These are phyloP conservation scores for Ajuga chamaepitys DNA, from an alignment of 257 asterid species.

Conservation along the genomic window DNA sequence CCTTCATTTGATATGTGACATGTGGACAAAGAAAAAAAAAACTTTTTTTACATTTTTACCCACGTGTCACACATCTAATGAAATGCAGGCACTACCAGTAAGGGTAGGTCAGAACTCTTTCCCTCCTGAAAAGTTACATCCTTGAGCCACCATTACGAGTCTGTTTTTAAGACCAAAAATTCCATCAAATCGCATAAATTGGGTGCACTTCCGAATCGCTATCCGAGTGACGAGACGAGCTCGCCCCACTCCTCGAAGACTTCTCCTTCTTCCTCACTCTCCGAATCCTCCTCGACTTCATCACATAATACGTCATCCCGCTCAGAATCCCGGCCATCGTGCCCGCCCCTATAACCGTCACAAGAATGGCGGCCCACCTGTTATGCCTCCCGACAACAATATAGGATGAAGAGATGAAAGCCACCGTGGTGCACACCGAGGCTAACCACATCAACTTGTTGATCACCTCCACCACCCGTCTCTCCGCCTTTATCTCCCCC, in stretches of 20 bases:
- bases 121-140: too few relatives aligned
- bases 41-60: too few relatives aligned
- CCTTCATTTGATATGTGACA: too few relatives aligned
- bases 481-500: conserved; percentile 64
- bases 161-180: not conserved
- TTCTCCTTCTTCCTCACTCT: conserved; percentile 60
- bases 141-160: not conserved
- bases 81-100: too few relatives aligned
- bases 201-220: conserved; percentile 57
- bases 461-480: conserved; percentile 59
- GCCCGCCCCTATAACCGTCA: conserved; percentile 43
- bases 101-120: too few relatives aligned
- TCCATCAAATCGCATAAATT: conserved; percentile 56
- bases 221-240: conserved; percentile 40
- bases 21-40: too few relatives aligned
- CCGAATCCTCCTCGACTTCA: conserved; percentile 49
- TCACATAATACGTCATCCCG: conserved; percentile 62
- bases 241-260: conserved; percentile 36
- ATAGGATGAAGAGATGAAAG: conserved; percentile 61
- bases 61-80: too few relatives aligned
- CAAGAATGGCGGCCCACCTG: conserved; percentile 61
- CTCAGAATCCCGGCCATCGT: conserved; percentile 60
- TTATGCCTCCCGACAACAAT: conserved; percentile 52
- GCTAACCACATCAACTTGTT: conserved; percentile 88
- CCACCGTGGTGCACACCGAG: conserved; percentile 66